These are phyloP conservation scores for Aristolochia californica DNA, from an alignment of 164 flowering plant species.

Conservation along the genomic window DNA sequence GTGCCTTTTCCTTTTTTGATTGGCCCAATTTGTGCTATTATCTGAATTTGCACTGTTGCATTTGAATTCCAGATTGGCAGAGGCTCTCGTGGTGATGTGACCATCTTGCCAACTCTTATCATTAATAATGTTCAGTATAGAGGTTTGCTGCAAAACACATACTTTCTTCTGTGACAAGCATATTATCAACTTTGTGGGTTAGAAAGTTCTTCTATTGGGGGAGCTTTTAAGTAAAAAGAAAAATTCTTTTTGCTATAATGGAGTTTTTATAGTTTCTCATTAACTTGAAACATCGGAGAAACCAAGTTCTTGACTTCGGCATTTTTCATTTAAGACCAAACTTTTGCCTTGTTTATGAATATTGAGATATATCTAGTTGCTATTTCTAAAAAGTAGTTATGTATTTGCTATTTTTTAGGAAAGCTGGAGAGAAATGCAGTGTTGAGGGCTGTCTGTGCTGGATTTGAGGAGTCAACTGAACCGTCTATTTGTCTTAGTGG, in stretches of 20 bases:
- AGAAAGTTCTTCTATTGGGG: too few relatives aligned
- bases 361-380: not conserved
- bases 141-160: conserved; percentile 35
- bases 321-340: not conserved
- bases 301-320: not conserved
- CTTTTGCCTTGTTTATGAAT: not conserved
- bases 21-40: not conserved
- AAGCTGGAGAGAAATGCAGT: conserved; percentile 77
- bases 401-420: conserved; percentile 33
- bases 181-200: too few relatives aligned
- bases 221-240: too few relatives aligned
- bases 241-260: too few relatives aligned
- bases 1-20: not conserved
- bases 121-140: conserved; percentile 82
- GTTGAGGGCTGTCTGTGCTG: conserved; percentile 78
- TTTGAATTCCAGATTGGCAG: conserved; percentile 47
- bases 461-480: conserved; percentile 73
- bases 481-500: conserved; percentile 42
- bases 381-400: not conserved
- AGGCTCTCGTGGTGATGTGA: conserved; percentile 87
- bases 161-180: not conserved
- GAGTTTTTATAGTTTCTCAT: too few relatives aligned
- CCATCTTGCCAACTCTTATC: conserved; percentile 88
- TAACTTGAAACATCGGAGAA: too few relatives aligned
- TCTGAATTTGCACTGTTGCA: not conserved